A percentile compares a stretch with the other conserved stretches of the same genome.
These are phyloP conservation scores for Eimeria necatrix DNA, from an alignment of 169 alveolate species.

Conservation along the genomic window DNA sequence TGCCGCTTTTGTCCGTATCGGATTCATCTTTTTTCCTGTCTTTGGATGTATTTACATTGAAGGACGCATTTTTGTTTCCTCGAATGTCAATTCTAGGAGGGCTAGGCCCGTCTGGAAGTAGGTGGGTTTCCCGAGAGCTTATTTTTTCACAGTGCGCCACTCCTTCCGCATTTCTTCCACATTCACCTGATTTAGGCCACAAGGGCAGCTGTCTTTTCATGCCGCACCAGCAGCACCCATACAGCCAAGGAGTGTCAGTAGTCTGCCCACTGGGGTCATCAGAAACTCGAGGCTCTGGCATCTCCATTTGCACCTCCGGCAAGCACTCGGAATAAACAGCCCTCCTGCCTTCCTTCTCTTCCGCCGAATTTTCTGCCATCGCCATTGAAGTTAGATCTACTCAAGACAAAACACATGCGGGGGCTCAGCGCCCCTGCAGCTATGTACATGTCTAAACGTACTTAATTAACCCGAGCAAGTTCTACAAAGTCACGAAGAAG, in stretches of 20 bases:
- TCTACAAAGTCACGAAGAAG: neutral
- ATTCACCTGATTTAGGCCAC: neutral
- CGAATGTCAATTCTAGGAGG: neutral
- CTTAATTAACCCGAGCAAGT: neutral
- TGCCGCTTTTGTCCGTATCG: neutral
- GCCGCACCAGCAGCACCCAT: conserved; percentile 21
- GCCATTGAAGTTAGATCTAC: neutral
- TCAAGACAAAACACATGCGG: neutral
- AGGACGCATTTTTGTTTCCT: neutral
- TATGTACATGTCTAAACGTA: neutral
- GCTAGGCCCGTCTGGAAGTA: neutral
- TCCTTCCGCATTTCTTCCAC: neutral
- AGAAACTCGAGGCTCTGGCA: neutral
- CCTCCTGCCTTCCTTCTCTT: neutral
- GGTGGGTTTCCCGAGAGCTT: neutral
- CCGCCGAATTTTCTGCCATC: neutral
- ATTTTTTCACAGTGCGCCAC: neutral
- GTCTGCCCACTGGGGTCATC: neutral
- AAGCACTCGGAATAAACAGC: neutral
- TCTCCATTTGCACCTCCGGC: neutral
- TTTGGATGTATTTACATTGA: neutral
- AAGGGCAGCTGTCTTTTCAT: neutral
- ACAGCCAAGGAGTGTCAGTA: neutral
- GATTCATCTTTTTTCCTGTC: neutral
- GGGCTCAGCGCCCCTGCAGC: neutral